phyloP scores from a whole-genome alignment of 1,284 basidiomycete genomes.

The Chalciporus sp. region DNA sequence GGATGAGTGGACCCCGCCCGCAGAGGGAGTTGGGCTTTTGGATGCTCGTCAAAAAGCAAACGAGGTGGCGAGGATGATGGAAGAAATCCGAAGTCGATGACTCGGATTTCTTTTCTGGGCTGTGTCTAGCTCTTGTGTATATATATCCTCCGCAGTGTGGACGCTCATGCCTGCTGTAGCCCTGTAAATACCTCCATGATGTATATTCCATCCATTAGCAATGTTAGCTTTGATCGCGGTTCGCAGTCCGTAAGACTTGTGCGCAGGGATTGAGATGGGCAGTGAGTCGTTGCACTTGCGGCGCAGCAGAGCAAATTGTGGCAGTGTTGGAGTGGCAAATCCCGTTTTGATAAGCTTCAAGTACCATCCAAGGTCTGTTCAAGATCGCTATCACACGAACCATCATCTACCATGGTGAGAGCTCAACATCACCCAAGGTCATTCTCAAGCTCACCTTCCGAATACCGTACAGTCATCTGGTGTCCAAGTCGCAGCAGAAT shows the following conservation, averaged over 20 bases:
- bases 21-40: constrained; percentile 23
- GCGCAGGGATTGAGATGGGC: too few relatives aligned
- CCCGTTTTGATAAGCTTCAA: not conserved
- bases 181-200: constrained; percentile 13
- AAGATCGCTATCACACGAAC: not conserved
- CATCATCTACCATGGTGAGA: constrained; percentile 19
- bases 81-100: constrained; percentile 24
- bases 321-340: constrained; percentile 17
- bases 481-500: constrained; percentile 62
- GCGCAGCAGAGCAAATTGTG: constrained; percentile 8
- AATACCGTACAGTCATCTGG: constrained; percentile 68
- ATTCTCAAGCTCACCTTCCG: not conserved
- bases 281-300: too few relatives aligned
- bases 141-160: not conserved
- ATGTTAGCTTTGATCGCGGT: not conserved
- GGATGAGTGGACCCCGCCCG: constrained; percentile 45
- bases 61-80: constrained; percentile 32
- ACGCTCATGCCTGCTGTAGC: not conserved
- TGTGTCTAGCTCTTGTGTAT: not conserved
- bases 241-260: too few relatives aligned
- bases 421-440: constrained; percentile 1
- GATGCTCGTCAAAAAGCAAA: constrained; percentile 27
- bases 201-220: not conserved
- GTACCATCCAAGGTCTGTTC: constrained; percentile 13
- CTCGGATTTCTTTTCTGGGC: not conserved